Evolutionary conservation across 805 yeast species (phyloP).

Genomic region (Jamesozyma spencerorum): DNA sequence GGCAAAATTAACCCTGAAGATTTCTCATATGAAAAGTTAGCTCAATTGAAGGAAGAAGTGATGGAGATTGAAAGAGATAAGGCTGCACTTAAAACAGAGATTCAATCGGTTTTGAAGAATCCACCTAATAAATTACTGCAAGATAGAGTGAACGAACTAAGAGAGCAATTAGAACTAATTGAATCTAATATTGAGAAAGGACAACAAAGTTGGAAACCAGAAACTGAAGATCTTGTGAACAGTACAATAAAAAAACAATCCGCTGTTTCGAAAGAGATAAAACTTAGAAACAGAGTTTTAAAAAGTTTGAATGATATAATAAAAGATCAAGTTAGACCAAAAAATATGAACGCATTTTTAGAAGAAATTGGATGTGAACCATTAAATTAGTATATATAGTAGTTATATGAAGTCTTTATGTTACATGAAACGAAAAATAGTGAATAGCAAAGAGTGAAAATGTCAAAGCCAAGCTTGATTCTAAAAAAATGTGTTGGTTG

Average conservation of each 20-base stretch:
- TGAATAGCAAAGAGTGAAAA: too few species aligned
- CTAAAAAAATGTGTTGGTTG: neutral
- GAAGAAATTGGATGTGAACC: constrained; percentile 24
- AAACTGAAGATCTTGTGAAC: constrained; percentile 9
- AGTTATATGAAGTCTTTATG: too few species aligned
- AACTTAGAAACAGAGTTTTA: constrained; percentile 12
- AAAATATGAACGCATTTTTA: constrained; percentile 20
- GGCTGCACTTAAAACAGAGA: constrained; percentile 4
- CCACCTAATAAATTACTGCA: constrained; percentile 14
- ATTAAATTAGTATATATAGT: constrained; percentile 1
- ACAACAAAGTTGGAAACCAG: constrained; percentile 10
- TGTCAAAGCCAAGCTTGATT: neutral
- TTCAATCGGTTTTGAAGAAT: constrained; percentile 9
- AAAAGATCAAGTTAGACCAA: constrained; percentile 21
- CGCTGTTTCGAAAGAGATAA: constrained; percentile 13
- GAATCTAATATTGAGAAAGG: constrained; percentile 7
- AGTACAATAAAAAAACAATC: constrained; percentile 7
- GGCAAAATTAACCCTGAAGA: neutral
- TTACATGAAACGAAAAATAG: too few species aligned
- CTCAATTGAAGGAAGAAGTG: constrained; percentile 19
- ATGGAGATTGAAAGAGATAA: constrained; percentile 18
- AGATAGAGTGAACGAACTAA: constrained; percentile 4
- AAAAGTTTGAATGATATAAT: constrained; percentile 14
- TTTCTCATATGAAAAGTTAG: constrained; percentile 13
- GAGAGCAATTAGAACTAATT: constrained; percentile 6